Base-by-base conservation (phyloP, 768 basidiomycete genomes). In the Naganishia randhawae region DNA sequence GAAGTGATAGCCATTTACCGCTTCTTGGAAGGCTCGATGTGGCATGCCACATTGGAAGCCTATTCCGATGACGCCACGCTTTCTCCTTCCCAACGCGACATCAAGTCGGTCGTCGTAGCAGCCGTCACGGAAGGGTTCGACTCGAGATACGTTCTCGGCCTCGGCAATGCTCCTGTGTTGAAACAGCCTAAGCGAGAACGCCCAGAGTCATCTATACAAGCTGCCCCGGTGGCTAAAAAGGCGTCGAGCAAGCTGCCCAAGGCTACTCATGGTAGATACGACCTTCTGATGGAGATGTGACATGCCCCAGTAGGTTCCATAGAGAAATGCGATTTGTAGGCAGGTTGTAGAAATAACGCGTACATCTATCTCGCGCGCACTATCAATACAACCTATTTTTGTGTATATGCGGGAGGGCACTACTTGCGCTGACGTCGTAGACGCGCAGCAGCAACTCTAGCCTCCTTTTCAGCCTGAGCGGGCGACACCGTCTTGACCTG, bases 381-480 rank as follows among this genome's bases (percentile, higher is more conserved):
- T 48, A 48, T 48, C 7, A 22, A 22, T 48, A 48, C 45, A 48
- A 48, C 45, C 45, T 48, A n/a, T 6, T n/a, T 48, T 22, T 22
- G n/a, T 48, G 3, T 17, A 3, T 13, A 13, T 22, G 3, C 13
- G 45, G 4, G n/a, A 22, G 45, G 3, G 25, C 45, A 13, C 45
- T 50, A 50, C 66, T 29, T 53, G 55, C 70, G 62, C 32, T 27
- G 55, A 48, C 70, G 48, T 31, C 66, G 31, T 51, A 63, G 62
- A 39, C 70, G 32, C 33, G 70, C 70, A 17, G 70, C 70, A 3
- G 70, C 67, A n/a, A 71, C 64, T 13, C 70, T n/a, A 3, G 62
- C 33, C n/a, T 52, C 63, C 64, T 61, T 71, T 53, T 63, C 70
- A 4, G 37, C 37, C 57, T 61, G 57, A 25, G 57, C 57, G 22